Conservation (phyloP, 352 stramenopile species). For the Globisporangium heterothallicum region DNA sequence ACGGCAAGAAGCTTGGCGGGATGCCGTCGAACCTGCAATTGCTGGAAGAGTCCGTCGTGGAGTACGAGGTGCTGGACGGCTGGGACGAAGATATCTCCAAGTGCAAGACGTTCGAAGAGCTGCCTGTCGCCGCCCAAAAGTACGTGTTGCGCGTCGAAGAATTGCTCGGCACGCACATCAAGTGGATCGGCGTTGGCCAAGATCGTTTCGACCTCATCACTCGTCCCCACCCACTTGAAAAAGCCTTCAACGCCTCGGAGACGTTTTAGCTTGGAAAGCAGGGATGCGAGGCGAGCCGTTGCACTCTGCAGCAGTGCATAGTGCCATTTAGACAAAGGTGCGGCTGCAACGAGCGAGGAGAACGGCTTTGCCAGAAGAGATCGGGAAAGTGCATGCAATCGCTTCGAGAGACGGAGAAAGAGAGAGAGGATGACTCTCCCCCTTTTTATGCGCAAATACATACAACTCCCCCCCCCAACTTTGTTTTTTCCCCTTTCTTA, state of each 20-base stretch:
- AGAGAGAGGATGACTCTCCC: too few species aligned
- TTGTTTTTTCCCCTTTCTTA: too few species aligned
- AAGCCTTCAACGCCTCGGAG: conserved; percentile 32
- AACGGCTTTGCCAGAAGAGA: too few species aligned
- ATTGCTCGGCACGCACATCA: conserved; percentile 94
- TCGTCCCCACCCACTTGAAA: conserved; percentile 68
- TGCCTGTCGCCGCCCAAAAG: conserved; percentile 92
- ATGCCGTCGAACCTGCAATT: conserved; percentile 95
- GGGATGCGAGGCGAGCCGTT: too few species aligned
- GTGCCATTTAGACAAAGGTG: too few species aligned
- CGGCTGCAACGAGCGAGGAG: too few species aligned
- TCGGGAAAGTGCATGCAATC: too few species aligned
- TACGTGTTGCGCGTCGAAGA: conserved; percentile 98
- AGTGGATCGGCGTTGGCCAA: conserved; percentile 98
- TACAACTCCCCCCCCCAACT: too few species aligned
- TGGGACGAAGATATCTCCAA: conserved; percentile 98
- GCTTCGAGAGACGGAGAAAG: too few species aligned
- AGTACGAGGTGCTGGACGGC: conserved; percentile 91
- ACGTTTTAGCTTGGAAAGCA: conserved; percentile 7
- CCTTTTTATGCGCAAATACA: too few species aligned
- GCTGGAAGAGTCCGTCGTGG: conserved; percentile 91
- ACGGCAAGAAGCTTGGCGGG: conserved; percentile 90
- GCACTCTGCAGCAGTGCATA: too few species aligned
- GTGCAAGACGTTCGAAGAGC: conserved; percentile 94
- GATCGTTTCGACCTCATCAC: conserved; percentile 95